Conservation (phyloP, 306 rosid genomes). For the Trifolium fragiferum region DNA sequence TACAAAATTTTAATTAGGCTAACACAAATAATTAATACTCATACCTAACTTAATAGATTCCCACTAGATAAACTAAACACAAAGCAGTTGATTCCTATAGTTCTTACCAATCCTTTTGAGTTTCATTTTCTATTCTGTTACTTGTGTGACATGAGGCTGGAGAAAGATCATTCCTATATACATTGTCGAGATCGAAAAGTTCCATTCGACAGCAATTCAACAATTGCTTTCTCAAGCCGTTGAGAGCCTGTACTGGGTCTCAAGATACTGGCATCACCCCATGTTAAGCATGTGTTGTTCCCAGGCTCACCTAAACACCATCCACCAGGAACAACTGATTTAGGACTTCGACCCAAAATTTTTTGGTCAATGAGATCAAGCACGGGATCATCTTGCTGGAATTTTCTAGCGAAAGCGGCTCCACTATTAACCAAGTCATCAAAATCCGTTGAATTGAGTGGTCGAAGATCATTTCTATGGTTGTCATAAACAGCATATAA, state of each 20-base stretch:
- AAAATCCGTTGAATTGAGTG: slow-evolving; percentile 56
- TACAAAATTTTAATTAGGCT: slow-evolving; percentile 32
- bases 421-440: slow-evolving; percentile 71
- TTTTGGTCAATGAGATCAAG: slow-evolving; percentile 84
- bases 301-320: slow-evolving; percentile 84
- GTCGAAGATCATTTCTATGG: slow-evolving; percentile 49
- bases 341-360: slow-evolving; percentile 55
- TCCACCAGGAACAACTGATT: slow-evolving; percentile 77
- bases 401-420: slow-evolving; percentile 77
- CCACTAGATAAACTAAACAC: slow-evolving; percentile 23
- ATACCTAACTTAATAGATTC: slow-evolving; percentile 38
- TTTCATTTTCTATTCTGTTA: slow-evolving; percentile 22
- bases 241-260: slow-evolving; percentile 82
- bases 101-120: slow-evolving; percentile 22
- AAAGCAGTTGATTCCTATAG: slow-evolving; percentile 34
- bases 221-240: slow-evolving; percentile 78
- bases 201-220: slow-evolving; percentile 66
- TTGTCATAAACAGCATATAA: slow-evolving; percentile 50
- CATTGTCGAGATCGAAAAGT: slow-evolving; percentile 61
- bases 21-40: slow-evolving; percentile 30
- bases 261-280: slow-evolving; percentile 95
- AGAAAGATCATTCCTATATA: slow-evolving; percentile 56
- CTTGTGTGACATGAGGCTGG: slow-evolving; percentile 10
- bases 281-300: slow-evolving; percentile 72
- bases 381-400: slow-evolving; percentile 60